Base-by-base conservation (phyloP, 345 rosid genomes). In the Trapa bicornis region DNA sequence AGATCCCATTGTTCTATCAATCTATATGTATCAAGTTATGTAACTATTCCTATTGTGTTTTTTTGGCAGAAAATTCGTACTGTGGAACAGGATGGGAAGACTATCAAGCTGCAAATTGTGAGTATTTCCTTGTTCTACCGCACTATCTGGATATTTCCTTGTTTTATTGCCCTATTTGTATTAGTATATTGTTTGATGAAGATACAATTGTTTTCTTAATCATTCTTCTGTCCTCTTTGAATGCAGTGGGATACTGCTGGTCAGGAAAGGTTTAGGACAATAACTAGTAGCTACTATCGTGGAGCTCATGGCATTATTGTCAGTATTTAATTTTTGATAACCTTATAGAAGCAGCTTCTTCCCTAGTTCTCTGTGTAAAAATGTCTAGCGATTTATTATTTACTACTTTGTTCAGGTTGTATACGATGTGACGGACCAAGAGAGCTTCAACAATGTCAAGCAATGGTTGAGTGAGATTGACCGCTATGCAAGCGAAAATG, bases 21-120 rank as follows among this genome's bases (percentile, higher is more conserved):
- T 5, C 41, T 17, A 14, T 35, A 38, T 2, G 52, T 50, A 50
- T 70, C 16, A 52, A 13, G 48, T 1, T 64, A 0, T 11, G 1
- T 45, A 45, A 45, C 48, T 45, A 3, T 3, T 5, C 29, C 29
- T 72, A 2, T 15, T 32, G 15, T 36, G 8, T 67, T 41, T 72
- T 17, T 37, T 72, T 16, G 11, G 65, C 77, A 91, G 99, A 94
- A 94, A 94, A 91, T 91, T 56, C 87, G 96, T 69, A 94, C 93
- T 0, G 97, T 91, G 41, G 93, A 89, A 74, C 96, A 79, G 73
- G 99, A 91, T 80, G 96, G 96, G 39, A 94, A 94, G 83, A 87
- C 84, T 17, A 78, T 84, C 61, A 87, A 87, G 70, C 85, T 87
- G 63, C 94, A 87, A 80, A 94, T 87, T 66, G 88, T 87, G 63